phyloP scores from a whole-genome alignment of 768 basidiomycete species.

The Trametes coccinea region DNA sequence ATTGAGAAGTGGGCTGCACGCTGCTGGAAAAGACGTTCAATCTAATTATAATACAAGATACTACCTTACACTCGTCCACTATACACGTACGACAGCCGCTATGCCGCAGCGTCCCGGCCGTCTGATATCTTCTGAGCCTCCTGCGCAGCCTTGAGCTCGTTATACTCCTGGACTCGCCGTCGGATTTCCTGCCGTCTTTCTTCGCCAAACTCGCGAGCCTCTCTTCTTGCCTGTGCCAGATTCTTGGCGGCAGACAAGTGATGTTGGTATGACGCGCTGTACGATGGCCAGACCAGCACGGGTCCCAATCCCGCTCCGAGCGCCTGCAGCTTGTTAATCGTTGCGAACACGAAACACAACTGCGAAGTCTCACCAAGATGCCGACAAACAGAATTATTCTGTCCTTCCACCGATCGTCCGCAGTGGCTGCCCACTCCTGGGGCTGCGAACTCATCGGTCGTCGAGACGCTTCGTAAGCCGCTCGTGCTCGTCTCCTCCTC shows the following conservation, averaged over 20 bases:
- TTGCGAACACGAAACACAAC: not conserved
- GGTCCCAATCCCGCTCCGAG: conserved; percentile 49
- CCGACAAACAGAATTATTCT: conserved; percentile 48
- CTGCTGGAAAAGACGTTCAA: no score
- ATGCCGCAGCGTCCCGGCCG: not conserved
- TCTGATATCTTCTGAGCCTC: not conserved
- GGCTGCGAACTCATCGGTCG: conserved; percentile 17
- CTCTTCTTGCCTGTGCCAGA: conserved; percentile 57
- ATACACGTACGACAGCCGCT: no score
- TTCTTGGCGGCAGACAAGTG: conserved; percentile 58
- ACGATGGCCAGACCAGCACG: conserved; percentile 37
- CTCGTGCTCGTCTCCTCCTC: conserved; percentile 40
- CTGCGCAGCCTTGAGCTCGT: conserved; percentile 18
- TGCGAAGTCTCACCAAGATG: conserved; percentile 41
- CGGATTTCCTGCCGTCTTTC: conserved; percentile 54
- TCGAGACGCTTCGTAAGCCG: conserved; percentile 35
- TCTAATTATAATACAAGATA: no score
- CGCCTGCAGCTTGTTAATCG: conserved; percentile 34
- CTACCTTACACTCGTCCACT: no score
- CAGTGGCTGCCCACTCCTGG: conserved; percentile 34
- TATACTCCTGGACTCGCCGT: conserved; percentile 45
- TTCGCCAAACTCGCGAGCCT: conserved; percentile 55
- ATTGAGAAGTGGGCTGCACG: no score
- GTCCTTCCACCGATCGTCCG: conserved; percentile 54
- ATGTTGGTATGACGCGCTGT: conserved; percentile 39